Percentiles rank a stretch among this genome's conserved stretches.
phyloP scores from a whole-genome alignment of 192 early-diverging fungal species.

The Martensiomyces pterosporus region DNA sequence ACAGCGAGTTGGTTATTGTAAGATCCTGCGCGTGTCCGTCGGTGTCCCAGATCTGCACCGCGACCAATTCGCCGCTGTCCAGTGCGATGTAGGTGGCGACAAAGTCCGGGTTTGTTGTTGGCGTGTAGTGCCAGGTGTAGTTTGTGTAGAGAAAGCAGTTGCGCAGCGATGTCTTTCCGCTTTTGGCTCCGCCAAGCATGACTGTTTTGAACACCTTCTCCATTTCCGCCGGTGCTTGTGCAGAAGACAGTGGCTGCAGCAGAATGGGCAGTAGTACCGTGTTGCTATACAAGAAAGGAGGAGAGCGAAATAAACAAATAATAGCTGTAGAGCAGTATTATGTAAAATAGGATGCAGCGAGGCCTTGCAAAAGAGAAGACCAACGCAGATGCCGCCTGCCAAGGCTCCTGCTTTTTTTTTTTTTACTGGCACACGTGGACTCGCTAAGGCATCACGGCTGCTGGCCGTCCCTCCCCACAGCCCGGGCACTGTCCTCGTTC shows the following conservation, averaged over 20 bases:
- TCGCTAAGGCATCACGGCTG: too few relatives aligned
- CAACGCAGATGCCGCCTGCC: too few relatives aligned
- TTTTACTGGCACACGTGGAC: too few relatives aligned
- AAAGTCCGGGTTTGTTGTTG: conserved; percentile 40
- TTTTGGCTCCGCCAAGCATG: conserved; percentile 27
- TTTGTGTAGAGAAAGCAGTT: conserved; percentile 33
- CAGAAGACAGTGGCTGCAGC: not conserved
- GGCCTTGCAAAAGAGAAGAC: too few relatives aligned
- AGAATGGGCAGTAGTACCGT: too few relatives aligned
- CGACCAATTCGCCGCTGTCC: conserved; percentile 12
- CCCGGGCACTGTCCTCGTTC: too few relatives aligned
- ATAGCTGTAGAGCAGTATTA: too few relatives aligned
- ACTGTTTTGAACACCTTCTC: conserved; percentile 40
- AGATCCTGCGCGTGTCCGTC: conserved; percentile 12
- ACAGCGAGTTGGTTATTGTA: conserved; percentile 25
- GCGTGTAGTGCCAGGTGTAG: conserved; percentile 25
- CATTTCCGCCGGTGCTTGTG: not conserved
- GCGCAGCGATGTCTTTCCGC: conserved; percentile 47
- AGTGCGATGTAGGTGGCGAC: conserved; percentile 32
- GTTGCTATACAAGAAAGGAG: too few relatives aligned
- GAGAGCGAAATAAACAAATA: too few relatives aligned
- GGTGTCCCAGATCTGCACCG: conserved; percentile 49
- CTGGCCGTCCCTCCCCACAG: too few relatives aligned
- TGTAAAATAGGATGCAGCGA: too few relatives aligned
- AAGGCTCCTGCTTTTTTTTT: too few relatives aligned